phyloP scores from a whole-genome alignment of 306 rosid species.

The Astragalus glycyphyllos region DNA sequence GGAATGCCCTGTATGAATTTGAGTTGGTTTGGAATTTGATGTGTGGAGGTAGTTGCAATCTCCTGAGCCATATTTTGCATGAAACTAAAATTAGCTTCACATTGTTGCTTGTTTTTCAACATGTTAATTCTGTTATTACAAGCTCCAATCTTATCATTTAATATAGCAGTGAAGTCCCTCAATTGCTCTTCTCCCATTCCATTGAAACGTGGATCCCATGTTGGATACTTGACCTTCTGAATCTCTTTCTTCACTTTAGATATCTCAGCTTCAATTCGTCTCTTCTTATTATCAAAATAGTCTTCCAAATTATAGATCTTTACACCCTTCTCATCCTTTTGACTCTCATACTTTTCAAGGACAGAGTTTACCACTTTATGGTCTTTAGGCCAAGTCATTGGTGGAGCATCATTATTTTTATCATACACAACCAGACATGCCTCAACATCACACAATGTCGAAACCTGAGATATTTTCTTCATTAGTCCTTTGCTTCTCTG shows the following conservation, averaged over 20 bases:
- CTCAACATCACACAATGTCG: not conserved
- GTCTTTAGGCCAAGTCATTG: not conserved
- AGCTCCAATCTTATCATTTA: slow-evolving; percentile 38
- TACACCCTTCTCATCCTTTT: not conserved
- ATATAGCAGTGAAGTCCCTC: not conserved
- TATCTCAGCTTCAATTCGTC: slow-evolving; percentile 20
- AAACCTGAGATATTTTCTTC: slow-evolving; percentile 15
- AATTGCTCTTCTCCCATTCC: slow-evolving; percentile 7
- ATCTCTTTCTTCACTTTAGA: slow-evolving; percentile 19
- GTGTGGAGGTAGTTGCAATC: no score
- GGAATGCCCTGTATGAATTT: no score
- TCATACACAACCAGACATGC: slow-evolving; percentile 18
- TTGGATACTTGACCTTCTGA: slow-evolving; percentile 29
- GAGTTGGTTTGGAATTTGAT: no score
- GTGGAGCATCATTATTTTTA: not conserved
- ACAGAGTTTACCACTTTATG: not conserved
- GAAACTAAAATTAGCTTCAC: not conserved
- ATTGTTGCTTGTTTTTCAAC: slow-evolving; percentile 23
- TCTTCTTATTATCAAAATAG: slow-evolving; percentile 28
- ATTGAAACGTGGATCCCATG: slow-evolving; percentile 24
- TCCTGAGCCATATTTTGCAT: not conserved
- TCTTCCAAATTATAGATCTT: not conserved
- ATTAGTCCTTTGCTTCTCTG: slow-evolving; percentile 32
- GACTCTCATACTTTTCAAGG: not conserved
- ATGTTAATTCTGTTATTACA: not conserved